These are phyloP conservation scores for Agarophyton chilense DNA, from an alignment of 23 red algal genomes.

Conservation along the genomic window DNA sequence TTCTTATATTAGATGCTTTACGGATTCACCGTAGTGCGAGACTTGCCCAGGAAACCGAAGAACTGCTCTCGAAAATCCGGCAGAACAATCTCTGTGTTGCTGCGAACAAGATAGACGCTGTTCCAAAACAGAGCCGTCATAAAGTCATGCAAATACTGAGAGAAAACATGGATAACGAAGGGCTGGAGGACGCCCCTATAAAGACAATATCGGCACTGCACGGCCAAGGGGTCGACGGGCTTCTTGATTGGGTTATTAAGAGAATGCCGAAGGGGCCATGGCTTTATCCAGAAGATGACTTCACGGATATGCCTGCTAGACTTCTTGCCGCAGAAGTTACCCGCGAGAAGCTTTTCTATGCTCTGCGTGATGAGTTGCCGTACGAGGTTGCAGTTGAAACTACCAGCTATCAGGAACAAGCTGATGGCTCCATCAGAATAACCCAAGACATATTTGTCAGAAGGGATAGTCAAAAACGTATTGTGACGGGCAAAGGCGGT, in stretches of 20 bases:
- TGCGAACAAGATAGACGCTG: slow-evolving; percentile 90
- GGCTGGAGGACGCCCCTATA: neutral
- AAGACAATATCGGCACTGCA: slow-evolving; percentile 64
- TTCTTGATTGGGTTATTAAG: slow-evolving; percentile 61
- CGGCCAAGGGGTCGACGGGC: slow-evolving; percentile 45
- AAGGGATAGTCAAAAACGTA: slow-evolving; percentile 86
- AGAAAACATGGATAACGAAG: slow-evolving; percentile 17
- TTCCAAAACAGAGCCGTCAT: neutral
- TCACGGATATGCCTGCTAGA: slow-evolving; percentile 85
- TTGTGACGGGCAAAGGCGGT: slow-evolving; percentile 80
- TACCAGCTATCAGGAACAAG: slow-evolving; percentile 54
- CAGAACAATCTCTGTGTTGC: slow-evolving; percentile 44
- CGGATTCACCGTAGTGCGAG: slow-evolving; percentile 7
- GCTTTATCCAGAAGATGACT: slow-evolving; percentile 86
- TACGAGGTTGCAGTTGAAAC: slow-evolving; percentile 94
- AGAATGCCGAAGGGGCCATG: slow-evolving; percentile 83
- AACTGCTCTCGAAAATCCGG: slow-evolving; percentile 2
- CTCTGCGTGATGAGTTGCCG: slow-evolving; percentile 85
- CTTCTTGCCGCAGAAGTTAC: slow-evolving; percentile 92
- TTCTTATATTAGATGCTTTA: slow-evolving; percentile 78
- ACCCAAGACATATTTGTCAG: slow-evolving; percentile 77
- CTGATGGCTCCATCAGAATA: slow-evolving; percentile 80
- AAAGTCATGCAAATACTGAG: slow-evolving; percentile 2
- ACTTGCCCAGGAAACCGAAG: neutral
- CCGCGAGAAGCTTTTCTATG: slow-evolving; percentile 81